Evolutionary conservation across 495 filamentous ascomycete species (phyloP).

Genomic region (Penicillium coffeae): DNA sequence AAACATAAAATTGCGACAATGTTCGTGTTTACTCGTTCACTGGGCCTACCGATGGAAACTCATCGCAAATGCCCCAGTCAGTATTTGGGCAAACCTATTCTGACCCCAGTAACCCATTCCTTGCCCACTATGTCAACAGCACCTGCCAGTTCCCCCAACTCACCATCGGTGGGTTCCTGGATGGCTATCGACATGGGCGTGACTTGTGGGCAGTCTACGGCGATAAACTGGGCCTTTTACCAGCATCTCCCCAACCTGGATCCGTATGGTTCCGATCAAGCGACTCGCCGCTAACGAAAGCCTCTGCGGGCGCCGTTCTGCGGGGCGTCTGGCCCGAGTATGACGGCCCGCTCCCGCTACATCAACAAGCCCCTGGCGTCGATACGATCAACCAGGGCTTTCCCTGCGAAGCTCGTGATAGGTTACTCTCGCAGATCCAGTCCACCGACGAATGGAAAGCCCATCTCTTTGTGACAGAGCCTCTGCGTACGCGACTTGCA

Average conservation of each 20-base stretch:
- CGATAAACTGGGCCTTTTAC: slow-evolving; percentile 23
- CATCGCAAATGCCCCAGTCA: slow-evolving; percentile 7
- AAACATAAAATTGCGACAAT: slow-evolving; percentile 32
- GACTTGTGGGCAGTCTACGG: slow-evolving; percentile 32
- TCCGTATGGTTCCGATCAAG: slow-evolving; percentile 29
- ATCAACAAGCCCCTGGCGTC: slow-evolving; percentile 23
- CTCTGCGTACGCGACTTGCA: slow-evolving; percentile 19
- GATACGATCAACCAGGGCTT: slow-evolving; percentile 31
- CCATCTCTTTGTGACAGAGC: slow-evolving; percentile 22
- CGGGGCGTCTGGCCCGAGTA: slow-evolving; percentile 30
- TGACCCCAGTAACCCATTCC: slow-evolving; percentile 28
- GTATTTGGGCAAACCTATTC: slow-evolving; percentile 34
- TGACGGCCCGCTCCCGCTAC: slow-evolving; percentile 23
- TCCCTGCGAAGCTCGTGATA: slow-evolving; percentile 20
- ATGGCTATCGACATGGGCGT: slow-evolving; percentile 32
- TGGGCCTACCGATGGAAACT: slow-evolving; percentile 5
- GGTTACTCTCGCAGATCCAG: slow-evolving; percentile 19
- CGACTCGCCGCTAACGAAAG: slow-evolving; percentile 27
- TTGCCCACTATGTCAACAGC: slow-evolving; percentile 21
- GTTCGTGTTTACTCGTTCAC: slow-evolving; percentile 29
- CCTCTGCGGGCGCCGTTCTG: slow-evolving; percentile 26
- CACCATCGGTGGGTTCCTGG: slow-evolving; percentile 30
- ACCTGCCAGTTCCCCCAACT: slow-evolving; percentile 36
- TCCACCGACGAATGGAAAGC: slow-evolving; percentile 24
- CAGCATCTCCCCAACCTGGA: slow-evolving; percentile 1